A percentile compares a stretch with the other conserved stretches of the same genome.
These are phyloP conservation scores for Nakazawaea siamensis DNA, from an alignment of 805 yeast genomes.

Conservation along the genomic window DNA sequence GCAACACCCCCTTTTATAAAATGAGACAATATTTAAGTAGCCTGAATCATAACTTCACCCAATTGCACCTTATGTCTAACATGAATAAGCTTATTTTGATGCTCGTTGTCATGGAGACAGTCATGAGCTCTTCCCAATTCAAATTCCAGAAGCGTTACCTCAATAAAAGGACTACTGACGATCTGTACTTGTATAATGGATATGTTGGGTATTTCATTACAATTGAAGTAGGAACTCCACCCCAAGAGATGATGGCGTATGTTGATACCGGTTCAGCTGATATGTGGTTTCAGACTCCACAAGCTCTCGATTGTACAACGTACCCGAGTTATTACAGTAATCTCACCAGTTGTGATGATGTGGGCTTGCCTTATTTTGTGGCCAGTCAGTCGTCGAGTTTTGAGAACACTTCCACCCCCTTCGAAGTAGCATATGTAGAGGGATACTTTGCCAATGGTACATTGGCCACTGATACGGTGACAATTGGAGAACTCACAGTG, in stretches of 20 bases:
- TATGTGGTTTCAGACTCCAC: conserved; percentile 20
- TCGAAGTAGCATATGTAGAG: conserved; percentile 2
- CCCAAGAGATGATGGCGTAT: conserved; percentile 16
- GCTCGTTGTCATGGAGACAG: too few species aligned
- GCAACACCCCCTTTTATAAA: too few species aligned
- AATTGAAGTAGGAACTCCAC: conserved; percentile 20
- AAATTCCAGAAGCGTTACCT: too few species aligned
- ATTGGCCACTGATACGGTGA: conserved; percentile 14
- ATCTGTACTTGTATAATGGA: conserved; percentile 4
- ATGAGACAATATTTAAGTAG: too few species aligned
- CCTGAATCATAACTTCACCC: too few species aligned
- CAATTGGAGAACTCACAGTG: conserved; percentile 10
- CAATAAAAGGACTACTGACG: too few species aligned
- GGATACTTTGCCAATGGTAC: conserved; percentile 12
- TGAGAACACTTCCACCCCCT: not conserved
- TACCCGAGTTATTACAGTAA: conserved; percentile 10
- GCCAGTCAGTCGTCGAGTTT: conserved; percentile 1
- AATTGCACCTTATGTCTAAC: too few species aligned
- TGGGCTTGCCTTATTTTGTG: conserved; percentile 6
- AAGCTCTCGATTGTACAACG: conserved; percentile 9
- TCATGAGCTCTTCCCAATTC: too few species aligned
- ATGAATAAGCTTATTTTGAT: too few species aligned
- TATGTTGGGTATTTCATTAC: conserved; percentile 1
- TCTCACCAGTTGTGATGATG: conserved; percentile 6
- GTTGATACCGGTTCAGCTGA: conserved; percentile 24